phyloP scores from a whole-genome alignment of 2,329 filamentous ascomycete genomes.

The Monilinia fructicola region DNA sequence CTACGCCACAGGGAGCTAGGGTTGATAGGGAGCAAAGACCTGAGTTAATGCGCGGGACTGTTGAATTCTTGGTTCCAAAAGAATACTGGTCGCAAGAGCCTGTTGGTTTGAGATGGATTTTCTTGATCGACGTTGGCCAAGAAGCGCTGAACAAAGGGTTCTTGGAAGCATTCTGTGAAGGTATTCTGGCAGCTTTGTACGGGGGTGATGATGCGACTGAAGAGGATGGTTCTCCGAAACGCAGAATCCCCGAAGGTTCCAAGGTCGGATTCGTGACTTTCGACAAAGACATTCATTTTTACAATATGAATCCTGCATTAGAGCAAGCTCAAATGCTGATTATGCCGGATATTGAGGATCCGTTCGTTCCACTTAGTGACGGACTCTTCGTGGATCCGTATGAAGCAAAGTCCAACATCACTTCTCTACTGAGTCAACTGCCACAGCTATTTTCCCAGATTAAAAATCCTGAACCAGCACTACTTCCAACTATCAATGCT shows the following conservation, averaged over 20 bases:
- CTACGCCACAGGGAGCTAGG: conserved; percentile 80
- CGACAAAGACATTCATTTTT: conserved; percentile 97
- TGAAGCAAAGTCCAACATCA: conserved; percentile 84
- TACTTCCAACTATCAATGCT: conserved; percentile 81
- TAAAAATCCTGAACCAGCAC: conserved; percentile 86
- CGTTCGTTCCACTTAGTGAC: conserved; percentile 87
- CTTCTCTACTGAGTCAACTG: conserved; percentile 77
- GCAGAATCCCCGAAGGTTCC: conserved; percentile 69
- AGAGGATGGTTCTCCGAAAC: conserved; percentile 50
- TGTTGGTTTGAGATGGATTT: conserved; percentile 82
- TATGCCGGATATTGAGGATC: conserved; percentile 96
- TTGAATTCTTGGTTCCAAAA: conserved; percentile 95
- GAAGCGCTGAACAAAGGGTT: conserved; percentile 91
- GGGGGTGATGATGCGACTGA: conserved; percentile 57
- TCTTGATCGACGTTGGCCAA: conserved; percentile 89
- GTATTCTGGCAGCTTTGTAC: conserved; percentile 82
- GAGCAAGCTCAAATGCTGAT: conserved; percentile 97
- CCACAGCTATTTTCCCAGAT: conserved; percentile 83
- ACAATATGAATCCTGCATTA: conserved; percentile 80
- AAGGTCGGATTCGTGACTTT: conserved; percentile 95
- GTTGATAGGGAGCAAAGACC: conserved; percentile 86
- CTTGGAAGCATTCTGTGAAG: conserved; percentile 84
- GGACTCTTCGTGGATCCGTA: conserved; percentile 93
- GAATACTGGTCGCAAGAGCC: conserved; percentile 98
- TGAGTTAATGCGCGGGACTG: conserved; percentile 86